Evolutionary conservation across 371 early-diverging fungal genomes (phyloP).

Genomic region (Syncephalis fuscata): DNA sequence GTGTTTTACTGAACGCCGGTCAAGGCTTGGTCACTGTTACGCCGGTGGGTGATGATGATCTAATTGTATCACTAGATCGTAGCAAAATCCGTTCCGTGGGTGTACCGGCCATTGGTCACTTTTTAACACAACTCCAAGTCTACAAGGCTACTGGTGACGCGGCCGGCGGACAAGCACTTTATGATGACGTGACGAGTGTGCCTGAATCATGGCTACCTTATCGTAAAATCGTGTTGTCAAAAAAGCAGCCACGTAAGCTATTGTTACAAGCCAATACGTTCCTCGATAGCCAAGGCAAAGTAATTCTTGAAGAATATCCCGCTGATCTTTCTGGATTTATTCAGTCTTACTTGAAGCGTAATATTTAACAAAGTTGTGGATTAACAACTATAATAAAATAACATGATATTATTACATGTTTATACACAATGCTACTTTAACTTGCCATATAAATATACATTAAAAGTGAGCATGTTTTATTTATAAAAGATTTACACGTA

Average conservation of each 20-base stretch:
- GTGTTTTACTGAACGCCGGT: constrained; percentile 22
- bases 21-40: constrained; percentile 18
- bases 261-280: constrained; percentile 34
- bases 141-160: constrained; percentile 40
- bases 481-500: too few species aligned
- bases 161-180: constrained; percentile 22
- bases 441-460: too few species aligned
- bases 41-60: constrained; percentile 13
- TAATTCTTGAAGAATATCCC: constrained; percentile 31
- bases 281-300: constrained; percentile 11
- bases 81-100: constrained; percentile 28
- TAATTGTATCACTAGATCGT: constrained; percentile 26
- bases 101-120: constrained; percentile 27
- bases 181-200: constrained; percentile 26
- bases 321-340: constrained; percentile 33
- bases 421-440: too few species aligned
- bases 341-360: constrained; percentile 33
- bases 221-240: constrained; percentile 28
- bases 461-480: too few species aligned
- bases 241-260: constrained; percentile 35
- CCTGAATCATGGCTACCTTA: constrained; percentile 24
- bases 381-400: too few species aligned
- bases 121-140: constrained; percentile 30
- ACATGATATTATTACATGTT: too few species aligned
- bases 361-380: too few species aligned